A percentile compares a stretch with the other conserved stretches of the same genome.
Evolutionary conservation across 805 yeast genomes (phyloP).

Genomic region (Kockiozyma suomiensis): DNA sequence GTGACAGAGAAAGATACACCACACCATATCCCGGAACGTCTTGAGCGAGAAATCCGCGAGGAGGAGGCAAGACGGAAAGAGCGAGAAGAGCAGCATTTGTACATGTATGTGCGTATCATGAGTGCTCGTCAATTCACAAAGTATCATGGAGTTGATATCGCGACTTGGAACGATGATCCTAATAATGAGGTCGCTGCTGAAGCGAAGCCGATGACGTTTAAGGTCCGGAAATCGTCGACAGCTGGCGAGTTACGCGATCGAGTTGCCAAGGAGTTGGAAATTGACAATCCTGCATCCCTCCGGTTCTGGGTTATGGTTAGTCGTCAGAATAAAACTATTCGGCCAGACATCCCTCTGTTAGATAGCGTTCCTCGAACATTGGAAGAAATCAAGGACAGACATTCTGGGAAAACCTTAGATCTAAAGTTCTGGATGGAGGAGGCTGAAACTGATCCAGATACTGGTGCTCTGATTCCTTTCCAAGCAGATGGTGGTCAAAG

Average conservation of each 20-base stretch:
- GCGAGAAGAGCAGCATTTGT: constrained; percentile 70
- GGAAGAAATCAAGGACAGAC: constrained; percentile 54
- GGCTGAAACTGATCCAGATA: constrained; percentile 35
- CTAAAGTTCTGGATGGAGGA: constrained; percentile 72
- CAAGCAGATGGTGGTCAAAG: constrained; percentile 28
- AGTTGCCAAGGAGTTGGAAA: constrained; percentile 52
- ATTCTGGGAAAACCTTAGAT: constrained; percentile 52
- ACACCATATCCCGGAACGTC: constrained; percentile 62
- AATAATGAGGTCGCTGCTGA: constrained; percentile 42
- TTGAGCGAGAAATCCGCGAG: constrained; percentile 64
- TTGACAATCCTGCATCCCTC: constrained; percentile 43
- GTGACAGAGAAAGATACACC: constrained; percentile 64
- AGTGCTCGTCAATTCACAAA: constrained; percentile 57
- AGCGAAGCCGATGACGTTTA: constrained; percentile 53
- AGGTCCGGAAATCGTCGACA: constrained; percentile 59
- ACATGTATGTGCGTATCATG: constrained; percentile 59
- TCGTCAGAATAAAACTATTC: constrained; percentile 69
- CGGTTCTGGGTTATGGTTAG: constrained; percentile 67
- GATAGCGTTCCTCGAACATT: constrained; percentile 40
- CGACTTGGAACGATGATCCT: constrained; percentile 56
- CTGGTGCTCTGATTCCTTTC: constrained; percentile 21
- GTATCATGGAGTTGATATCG: constrained; percentile 75
- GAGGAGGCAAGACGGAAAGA: constrained; percentile 58
- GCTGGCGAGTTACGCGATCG: constrained; percentile 53
- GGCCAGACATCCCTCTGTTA: constrained; percentile 56